phyloP scores from a whole-genome alignment of 371 early-diverging fungal genomes.

The Apophysomyces sp. region DNA sequence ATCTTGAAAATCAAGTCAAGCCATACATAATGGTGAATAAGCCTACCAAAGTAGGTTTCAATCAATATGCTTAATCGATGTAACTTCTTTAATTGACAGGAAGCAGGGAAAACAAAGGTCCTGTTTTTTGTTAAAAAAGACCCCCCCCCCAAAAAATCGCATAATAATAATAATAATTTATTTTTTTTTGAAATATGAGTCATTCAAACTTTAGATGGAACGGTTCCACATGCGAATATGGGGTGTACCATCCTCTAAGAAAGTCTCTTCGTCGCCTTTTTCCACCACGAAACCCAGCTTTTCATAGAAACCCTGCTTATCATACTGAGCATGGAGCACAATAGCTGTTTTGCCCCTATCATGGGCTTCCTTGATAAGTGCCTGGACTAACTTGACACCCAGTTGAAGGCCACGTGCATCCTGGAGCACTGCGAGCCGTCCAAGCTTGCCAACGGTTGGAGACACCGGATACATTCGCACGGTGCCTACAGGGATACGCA shows the following conservation, averaged over 20 bases:
- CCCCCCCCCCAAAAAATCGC: too few relatives aligned
- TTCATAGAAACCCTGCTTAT: constrained; percentile 45
- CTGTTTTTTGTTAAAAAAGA: too few relatives aligned
- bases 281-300: constrained; percentile 40
- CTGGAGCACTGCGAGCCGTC: constrained; percentile 39
- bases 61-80: too few relatives aligned
- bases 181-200: too few relatives aligned
- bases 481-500: constrained; percentile 32
- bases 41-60: too few relatives aligned
- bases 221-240: constrained; percentile 44
- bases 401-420: constrained; percentile 33
- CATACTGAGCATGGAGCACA: constrained; percentile 37
- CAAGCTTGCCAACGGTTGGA: constrained; percentile 33
- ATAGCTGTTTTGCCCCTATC: constrained; percentile 17
- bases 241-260: constrained; percentile 40
- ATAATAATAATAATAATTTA: too few relatives aligned
- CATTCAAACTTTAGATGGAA: background rate
- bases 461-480: constrained; percentile 29
- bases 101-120: too few relatives aligned
- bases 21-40: too few relatives aligned
- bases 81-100: too few relatives aligned
- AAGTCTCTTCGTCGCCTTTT: constrained; percentile 32
- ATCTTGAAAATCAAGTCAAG: too few relatives aligned
- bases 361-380: constrained; percentile 22
- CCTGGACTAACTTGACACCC: constrained; percentile 28